Percentiles rank a stretch among this genome's conserved stretches.
phyloP scores from a whole-genome alignment of 148 eudicot genomes.

The Silene latifolia region DNA sequence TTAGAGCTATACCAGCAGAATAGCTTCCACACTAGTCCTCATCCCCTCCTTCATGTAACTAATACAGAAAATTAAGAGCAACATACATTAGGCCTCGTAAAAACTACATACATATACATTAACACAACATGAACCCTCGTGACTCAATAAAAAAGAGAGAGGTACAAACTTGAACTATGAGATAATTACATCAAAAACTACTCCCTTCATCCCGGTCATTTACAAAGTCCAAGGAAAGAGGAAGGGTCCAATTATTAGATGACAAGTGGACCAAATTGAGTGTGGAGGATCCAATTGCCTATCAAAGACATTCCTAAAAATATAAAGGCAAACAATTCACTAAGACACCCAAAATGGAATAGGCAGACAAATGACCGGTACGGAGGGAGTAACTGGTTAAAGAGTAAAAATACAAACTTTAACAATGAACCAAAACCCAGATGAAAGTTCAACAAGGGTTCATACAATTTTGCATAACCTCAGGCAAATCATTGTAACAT shows the following conservation, averaged over 20 bases:
- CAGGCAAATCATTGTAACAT: no score
- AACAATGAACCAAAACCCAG: no score
- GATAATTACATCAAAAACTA: no score
- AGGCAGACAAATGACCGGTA: no score
- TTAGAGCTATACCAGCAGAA: conserved; percentile 45
- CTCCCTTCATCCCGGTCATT: no score
- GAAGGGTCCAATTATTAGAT: no score
- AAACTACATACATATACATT: neutral
- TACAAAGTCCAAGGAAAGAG: no score
- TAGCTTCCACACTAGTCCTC: conserved; percentile 78
- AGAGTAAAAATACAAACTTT: neutral
- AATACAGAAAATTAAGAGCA: neutral
- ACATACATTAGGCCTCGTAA: neutral
- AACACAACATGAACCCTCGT: neutral
- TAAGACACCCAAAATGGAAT: no score
- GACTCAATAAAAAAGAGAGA: neutral
- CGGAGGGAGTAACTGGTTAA: neutral
- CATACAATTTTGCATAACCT: neutral
- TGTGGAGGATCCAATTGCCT: no score
- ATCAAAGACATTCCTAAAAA: no score
- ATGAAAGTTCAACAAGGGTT: neutral
- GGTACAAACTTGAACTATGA: neutral
- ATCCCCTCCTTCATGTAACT: conserved; percentile 75
- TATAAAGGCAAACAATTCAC: no score
- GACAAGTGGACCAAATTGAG: no score